phyloP scores from a whole-genome alignment of 140 eudicot species.

The Flaveria floridana region DNA sequence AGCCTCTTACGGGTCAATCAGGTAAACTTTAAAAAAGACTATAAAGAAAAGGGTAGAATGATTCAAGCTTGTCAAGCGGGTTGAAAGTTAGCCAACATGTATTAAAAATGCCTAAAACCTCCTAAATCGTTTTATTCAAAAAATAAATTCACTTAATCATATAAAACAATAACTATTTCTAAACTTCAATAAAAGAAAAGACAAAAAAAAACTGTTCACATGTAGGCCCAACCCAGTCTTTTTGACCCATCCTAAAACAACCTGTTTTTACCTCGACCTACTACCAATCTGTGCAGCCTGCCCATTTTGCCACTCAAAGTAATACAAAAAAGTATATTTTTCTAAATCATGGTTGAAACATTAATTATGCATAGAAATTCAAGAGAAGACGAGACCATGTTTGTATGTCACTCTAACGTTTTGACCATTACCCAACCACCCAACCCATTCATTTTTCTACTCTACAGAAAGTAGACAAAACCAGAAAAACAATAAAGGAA shows the following conservation, averaged over 20 bases:
- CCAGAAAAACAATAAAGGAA: background rate
- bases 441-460: background rate
- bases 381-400: background rate
- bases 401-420: background rate
- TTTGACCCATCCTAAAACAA: background rate
- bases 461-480: background rate
- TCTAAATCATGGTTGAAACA: background rate
- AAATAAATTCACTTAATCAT: background rate
- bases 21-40: background rate
- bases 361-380: background rate
- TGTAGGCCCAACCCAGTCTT: background rate
- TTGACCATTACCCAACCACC: background rate
- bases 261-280: background rate
- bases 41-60: background rate
- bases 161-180: background rate
- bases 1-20: background rate
- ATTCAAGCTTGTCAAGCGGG: constrained; percentile 14
- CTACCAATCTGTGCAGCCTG: background rate
- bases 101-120: background rate
- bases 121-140: background rate
- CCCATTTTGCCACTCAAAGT: background rate
- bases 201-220: background rate
- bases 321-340: background rate
- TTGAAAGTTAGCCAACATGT: background rate
- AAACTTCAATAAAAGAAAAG: background rate